Evolutionary conservation across 257 asterid genomes (phyloP), one percentile per base, ranked within the genome.

Genomic region (Fraxinus cuspidata): DNA sequence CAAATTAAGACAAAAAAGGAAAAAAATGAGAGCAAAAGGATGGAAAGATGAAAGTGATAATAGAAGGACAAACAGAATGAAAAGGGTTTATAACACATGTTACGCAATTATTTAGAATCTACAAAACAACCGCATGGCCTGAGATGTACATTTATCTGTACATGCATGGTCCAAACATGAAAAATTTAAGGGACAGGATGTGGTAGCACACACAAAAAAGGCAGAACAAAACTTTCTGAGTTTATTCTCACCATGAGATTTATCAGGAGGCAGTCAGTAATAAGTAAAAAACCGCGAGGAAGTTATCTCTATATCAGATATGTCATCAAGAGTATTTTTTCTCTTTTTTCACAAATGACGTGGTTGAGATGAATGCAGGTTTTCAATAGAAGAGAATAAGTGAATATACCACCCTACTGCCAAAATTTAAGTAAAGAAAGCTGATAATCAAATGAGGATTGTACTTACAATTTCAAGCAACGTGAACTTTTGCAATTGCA

Each of bases 401-500:
- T 31, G 42, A 69, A 64, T n/a, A 56, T 56, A 56, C 27, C 12
- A n/a, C 65, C 25, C 10, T 2, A 15, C 58, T 56, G 56, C 13
- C 18, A 66, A 27, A 37, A 11, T 21, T 47, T 21, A n/a, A 19
- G 2, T n/a, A 8, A 23, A 69, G 53, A 78, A 16, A 72, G 70
- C 72, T 18, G 37, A 40, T 69, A 38, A 78, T 27, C 31, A 60
- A 70, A 7, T 6, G 13, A 35, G 38, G 28, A 78, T 11, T 78
- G 60, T 58, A 86, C 96, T 89, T 87, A 90, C 96, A 90, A 51
- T 84, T 92, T 92, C 83, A 92, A 84, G 87, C 97, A 92, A 73
- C 89, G 87, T 1, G 96, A 90, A 70, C 83, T 89, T 84, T 82
- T 90, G 79, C 97, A 92, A 70, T 82, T 90, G 82, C 97, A 92